phyloP scores from a whole-genome alignment of 1,139 yeast genomes.

The Trichomonascaceae sp. region DNA sequence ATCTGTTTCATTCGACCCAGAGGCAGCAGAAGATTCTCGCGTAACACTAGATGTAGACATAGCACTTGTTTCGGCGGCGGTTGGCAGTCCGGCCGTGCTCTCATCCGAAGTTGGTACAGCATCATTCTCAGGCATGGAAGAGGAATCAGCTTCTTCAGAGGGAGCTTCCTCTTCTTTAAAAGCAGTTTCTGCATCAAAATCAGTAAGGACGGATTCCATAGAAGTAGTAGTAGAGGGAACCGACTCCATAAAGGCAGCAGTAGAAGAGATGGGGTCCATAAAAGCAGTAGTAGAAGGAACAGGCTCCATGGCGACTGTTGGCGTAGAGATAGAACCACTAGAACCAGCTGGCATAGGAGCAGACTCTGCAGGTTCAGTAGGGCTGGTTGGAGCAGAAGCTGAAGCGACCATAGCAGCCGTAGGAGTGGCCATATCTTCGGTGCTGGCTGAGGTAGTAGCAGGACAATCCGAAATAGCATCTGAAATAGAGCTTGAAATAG shows the following conservation, averaged over 20 bases:
- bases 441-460: slow-evolving; percentile 9
- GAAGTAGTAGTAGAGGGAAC: background rate
- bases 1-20: background rate
- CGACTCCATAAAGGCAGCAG: background rate
- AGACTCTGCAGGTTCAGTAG: background rate
- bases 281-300: background rate
- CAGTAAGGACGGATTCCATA: background rate
- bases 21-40: background rate
- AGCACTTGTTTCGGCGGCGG: background rate
- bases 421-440: slow-evolving; percentile 1
- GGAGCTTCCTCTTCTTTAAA: too few relatives aligned
- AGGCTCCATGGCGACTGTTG: background rate
- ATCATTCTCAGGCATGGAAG: too few relatives aligned
- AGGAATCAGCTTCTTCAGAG: background rate
- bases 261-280: background rate
- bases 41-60: background rate
- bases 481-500: slow-evolving; percentile 34
- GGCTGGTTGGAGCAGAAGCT: slow-evolving; percentile 2
- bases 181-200: too few relatives aligned
- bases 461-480: slow-evolving; percentile 31
- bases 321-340: background rate
- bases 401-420: slow-evolving; percentile 2
- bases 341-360: background rate
- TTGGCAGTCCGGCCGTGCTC: too few relatives aligned
- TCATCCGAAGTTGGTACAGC: too few relatives aligned